Base-by-base conservation (phyloP, 169 alveolate species). In the Cryptosporidium sp. region DNA sequence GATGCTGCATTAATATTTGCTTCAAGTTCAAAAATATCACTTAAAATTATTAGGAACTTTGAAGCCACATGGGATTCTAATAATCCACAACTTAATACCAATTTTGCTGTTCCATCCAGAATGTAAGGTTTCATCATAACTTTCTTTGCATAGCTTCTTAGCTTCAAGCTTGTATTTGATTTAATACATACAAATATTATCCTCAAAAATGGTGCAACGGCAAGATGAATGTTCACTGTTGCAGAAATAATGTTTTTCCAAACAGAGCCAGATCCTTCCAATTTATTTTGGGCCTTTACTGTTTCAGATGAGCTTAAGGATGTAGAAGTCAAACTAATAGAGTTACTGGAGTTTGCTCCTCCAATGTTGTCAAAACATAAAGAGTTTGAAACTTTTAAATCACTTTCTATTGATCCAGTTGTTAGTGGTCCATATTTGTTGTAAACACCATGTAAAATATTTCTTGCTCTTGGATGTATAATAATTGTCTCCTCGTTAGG, bases 41-140 rank as follows among this genome's bases (percentile, higher is more conserved):
- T 59, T 29, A 65, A 35, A 23, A 80, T 62, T 29, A 80, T 33
- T 43, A 80, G 43, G 45, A 80, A 80, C 37, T 80, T 80, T 31
- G 89, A 80, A n/a, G 89, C 89, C 8, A 80, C 73, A 29, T 80
- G 69, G 5, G 89, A 80, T 80, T 80, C 89, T 26, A 80, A 41
- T 29, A 62, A 23, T 48, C 89, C 89, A 39, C 89, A 80, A 26
- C 89, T 62, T 29, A 80, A 26, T 35, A 80, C 89, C 4, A 80
- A 31, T 26, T 31, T 62, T 41, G 89, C 89, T 2, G 68, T 80
- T 23, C 80, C 74, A 29, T 65, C 75, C 35, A 80, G 29, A 59
- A 80, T 62, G 8, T 61, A 65, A 5, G 89, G 89, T 14, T 80
- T 61, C 26, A 37, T 1, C 45, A 80, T 58, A 6, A 70, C 29